Base-by-base conservation (phyloP, 163 green algal species). In the Coccomyxa subellipsoidea region DNA sequence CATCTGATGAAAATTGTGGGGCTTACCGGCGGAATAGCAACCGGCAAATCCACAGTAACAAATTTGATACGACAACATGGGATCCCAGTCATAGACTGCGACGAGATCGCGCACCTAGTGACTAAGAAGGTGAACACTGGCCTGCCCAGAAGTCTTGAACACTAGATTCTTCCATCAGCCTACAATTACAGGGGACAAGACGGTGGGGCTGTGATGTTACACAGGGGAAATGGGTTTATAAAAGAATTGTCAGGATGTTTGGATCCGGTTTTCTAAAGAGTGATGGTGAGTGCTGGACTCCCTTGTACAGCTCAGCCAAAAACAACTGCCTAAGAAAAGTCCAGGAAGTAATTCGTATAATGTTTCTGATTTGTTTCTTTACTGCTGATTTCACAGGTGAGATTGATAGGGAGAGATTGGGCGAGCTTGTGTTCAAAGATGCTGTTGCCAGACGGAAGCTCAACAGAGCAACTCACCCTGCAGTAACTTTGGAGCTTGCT, bases 391-490 rank as follows among this genome's bases (percentile, higher is more conserved):
- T 34, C 25, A 39, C 82, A 93, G 89, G 91, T 1, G 83, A 92
- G 32, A 72, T 98, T 0, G 88, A 98, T 82, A 79, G 93, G 3
- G 87, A 91, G 7, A 80, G 84, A 25, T 82, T 98, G 35, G 92
- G 85, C 0, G 29, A 66, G 1, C 37, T 96, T 34, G 88, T 95
- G 7, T 97, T 97, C 79, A 39, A 15, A 23, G 85, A 96, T 53
- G n/a, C 79, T 0, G 36, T 59, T 0, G 81, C 85, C 0, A 86
- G 94, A 0, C 73, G 79, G 27, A 87, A 89, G 36, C 83, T 98
- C 3, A 97, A 98, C 73, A 27, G 36, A 7, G 94, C 94, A 7
- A 96, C 92, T 0, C 94, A 97, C 80, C 79, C 92, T 0, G 90
- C 92, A 5, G 84, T 98, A 0, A 80, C 86, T 1, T 1, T 94